A percentile compares a stretch with the other conserved stretches of the same genome.
phyloP scores from a whole-genome alignment of 345 rosid genomes.

The Ceriops tagal region DNA sequence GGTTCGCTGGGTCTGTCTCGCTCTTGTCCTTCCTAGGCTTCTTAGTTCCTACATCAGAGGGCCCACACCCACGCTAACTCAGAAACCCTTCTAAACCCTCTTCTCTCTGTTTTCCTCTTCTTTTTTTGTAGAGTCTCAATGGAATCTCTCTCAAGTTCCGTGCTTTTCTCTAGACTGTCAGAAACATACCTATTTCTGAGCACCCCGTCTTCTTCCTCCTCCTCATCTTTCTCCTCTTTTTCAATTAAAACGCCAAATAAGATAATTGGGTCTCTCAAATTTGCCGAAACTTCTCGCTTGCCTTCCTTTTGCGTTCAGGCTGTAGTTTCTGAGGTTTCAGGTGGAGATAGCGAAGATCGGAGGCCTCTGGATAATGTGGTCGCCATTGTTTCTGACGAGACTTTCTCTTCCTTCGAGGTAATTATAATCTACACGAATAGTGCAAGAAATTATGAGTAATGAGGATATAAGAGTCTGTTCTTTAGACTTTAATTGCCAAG shows the following conservation, averaged over 20 bases:
- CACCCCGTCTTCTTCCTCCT: slow-evolving; percentile 22
- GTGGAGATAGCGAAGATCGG: slow-evolving; percentile 38
- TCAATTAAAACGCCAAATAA: slow-evolving; percentile 21
- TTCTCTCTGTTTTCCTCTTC: neutral
- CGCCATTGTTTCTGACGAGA: slow-evolving; percentile 40
- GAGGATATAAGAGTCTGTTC: too few relatives aligned
- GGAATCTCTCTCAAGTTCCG: slow-evolving; percentile 53
- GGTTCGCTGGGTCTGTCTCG: too few relatives aligned
- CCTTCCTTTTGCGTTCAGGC: slow-evolving; percentile 41
- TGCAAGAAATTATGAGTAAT: too few relatives aligned
- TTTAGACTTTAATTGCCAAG: too few relatives aligned
- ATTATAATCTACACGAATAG: too few relatives aligned
- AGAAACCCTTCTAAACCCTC: neutral
- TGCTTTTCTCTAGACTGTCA: slow-evolving; percentile 34
- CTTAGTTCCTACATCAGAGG: neutral
- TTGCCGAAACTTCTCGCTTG: slow-evolving; percentile 27
- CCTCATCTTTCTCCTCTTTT: slow-evolving; percentile 33
- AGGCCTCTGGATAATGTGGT: slow-evolving; percentile 31
- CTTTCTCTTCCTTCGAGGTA: slow-evolving; percentile 54
- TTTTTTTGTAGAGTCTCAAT: slow-evolving; percentile 22
- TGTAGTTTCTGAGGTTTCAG: slow-evolving; percentile 36
- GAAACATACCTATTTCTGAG: slow-evolving; percentile 28
- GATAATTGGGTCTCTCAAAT: slow-evolving; percentile 42
- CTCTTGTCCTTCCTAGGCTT: too few relatives aligned
- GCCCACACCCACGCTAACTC: neutral